Percentiles rank a stretch among this genome's conserved stretches.
Conservation (phyloP, 2,329 filamentous ascomycete genomes). For the Clonostachys solani region DNA sequence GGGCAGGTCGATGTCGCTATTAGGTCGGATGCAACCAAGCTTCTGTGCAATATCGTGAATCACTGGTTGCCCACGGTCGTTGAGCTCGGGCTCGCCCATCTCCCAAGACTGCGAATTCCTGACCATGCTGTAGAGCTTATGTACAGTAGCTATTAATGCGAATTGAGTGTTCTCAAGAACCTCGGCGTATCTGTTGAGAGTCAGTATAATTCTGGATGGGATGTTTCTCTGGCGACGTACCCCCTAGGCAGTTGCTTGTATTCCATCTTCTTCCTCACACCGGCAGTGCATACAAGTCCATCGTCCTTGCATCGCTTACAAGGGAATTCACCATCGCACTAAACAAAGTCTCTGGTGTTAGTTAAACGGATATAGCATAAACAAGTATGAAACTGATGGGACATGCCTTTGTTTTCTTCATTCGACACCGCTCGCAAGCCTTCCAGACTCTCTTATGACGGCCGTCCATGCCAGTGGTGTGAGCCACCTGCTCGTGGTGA, state of each 20-base stretch:
- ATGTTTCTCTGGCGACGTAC: constrained; percentile 23
- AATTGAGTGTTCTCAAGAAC: constrained; percentile 63
- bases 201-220: constrained; percentile 4
- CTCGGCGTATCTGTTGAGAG: constrained; percentile 51
- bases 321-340: constrained; percentile 63
- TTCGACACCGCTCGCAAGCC: constrained; percentile 61
- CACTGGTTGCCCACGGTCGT: constrained; percentile 57
- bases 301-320: constrained; percentile 66
- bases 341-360: not conserved
- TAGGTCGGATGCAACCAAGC: constrained; percentile 60
- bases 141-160: constrained; percentile 58
- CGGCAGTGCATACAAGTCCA: constrained; percentile 58
- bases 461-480: constrained; percentile 37
- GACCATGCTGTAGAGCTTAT: constrained; percentile 63
- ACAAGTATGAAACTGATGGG: not conserved
- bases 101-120: constrained; percentile 54
- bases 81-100: constrained; percentile 58
- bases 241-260: constrained; percentile 62
- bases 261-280: constrained; percentile 63
- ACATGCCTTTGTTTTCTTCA: constrained; percentile 66
- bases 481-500: constrained; percentile 28
- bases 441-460: constrained; percentile 65
- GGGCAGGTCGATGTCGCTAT: constrained; percentile 55
- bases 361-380: not conserved
- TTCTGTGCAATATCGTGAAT: constrained; percentile 63